These are phyloP conservation scores for Chamaecyparis obtusa DNA, from an alignment of 75 land plant genomes.

Conservation along the genomic window DNA sequence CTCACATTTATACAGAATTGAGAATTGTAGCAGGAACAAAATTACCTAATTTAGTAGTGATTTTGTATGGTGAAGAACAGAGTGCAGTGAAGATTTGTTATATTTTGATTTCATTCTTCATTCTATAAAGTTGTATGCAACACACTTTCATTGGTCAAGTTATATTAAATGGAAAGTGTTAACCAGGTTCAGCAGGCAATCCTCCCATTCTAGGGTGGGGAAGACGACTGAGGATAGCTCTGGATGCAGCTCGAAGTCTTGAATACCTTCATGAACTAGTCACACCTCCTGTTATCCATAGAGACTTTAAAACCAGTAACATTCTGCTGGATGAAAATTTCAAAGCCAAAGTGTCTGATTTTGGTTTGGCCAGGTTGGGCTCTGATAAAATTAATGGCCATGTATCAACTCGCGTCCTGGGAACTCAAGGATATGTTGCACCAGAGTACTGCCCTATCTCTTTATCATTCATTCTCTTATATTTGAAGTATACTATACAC, in stretches of 20 bases:
- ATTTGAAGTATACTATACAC: not conserved
- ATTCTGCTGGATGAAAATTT: conserved; percentile 74
- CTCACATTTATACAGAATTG: not conserved
- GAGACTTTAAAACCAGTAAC: conserved; percentile 79
- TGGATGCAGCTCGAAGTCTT: conserved; percentile 71
- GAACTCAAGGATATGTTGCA: conserved; percentile 87
- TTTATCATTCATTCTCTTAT: not conserved
- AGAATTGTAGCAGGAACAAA: not conserved
- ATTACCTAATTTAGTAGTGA: not conserved
- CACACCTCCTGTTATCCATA: conserved; percentile 17
- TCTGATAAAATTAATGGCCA: conserved; percentile 59
- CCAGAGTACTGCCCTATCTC: conserved; percentile 38
- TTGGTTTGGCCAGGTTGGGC: conserved; percentile 72
- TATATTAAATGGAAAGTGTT: not conserved
- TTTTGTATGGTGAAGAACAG: not conserved
- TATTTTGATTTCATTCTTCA: not conserved
- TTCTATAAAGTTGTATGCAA: not conserved
- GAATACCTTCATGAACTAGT: conserved; percentile 25
- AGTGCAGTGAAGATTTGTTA: not conserved
- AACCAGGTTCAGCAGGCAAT: conserved; percentile 22
- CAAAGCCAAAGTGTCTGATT: conserved; percentile 88
- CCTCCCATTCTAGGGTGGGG: conserved; percentile 54
- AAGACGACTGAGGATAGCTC: conserved; percentile 56
- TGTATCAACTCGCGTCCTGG: conserved; percentile 65
- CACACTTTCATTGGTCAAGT: no score